Evolutionary conservation across 2,329 filamentous ascomycete genomes (phyloP), one percentile per base, ranked within the genome.

Genomic region (Colletotrichum higginsianum): DNA sequence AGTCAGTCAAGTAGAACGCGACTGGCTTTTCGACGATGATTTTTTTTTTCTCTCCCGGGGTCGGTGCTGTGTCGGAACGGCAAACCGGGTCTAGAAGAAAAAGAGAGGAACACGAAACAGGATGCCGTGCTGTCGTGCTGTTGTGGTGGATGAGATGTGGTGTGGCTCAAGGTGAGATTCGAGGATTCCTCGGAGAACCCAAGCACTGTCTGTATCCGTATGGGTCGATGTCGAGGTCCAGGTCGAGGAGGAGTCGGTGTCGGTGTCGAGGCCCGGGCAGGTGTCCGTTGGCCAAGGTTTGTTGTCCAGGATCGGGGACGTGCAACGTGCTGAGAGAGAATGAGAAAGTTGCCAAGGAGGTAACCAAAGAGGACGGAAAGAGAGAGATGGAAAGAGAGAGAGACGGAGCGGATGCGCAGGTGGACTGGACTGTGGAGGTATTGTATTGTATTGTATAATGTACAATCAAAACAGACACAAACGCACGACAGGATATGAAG

Each of bases 21-120:
- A 35, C 44, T 58, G 64, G 64, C 64, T 58, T 38, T 11, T 67
- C 46, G 52, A 52, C 47, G 44, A 62, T 71, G 64, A 44, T 58
- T 58, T 63, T 35, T 47, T 38, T 11, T 8, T 2, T n/a, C n/a
- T n/a, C n/a, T n/a, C 9, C 26, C 23, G 8, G 42, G 44, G 40
- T 7, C 30, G 30, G 15, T 49, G 58, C 44, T 50, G 44, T 49
- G 16, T 23, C 21, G 30, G 26, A 30, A 30, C 15, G 13, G 21
- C 38, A 6, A 44, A 26, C 8, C 42, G 26, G 26, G 57, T 30
- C 40, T 6, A 18, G 23, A 13, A 47, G 42, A 61, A 35, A 40
- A 16, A 16, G 5, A 47, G 26, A 49, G 44, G 16, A 38, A 4
- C 8, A 42, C 40, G 30, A 35, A 61, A 35, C 11, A n/a, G 23